Conservation (phyloP, 345 rosid species). For the Euphorbia peplus region DNA sequence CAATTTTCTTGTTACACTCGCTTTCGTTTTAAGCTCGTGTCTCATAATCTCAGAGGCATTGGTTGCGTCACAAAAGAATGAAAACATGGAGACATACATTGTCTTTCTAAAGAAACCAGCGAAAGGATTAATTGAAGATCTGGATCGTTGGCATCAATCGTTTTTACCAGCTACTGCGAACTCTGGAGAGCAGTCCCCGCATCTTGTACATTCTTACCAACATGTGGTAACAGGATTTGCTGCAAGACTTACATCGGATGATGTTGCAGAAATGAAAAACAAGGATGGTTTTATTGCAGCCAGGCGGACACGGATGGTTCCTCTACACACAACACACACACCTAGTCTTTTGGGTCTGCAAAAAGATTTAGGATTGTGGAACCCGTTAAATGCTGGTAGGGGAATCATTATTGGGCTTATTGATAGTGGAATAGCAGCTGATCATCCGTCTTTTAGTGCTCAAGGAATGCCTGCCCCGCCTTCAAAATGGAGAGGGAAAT, state of each 20-base stretch:
- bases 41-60: neutral
- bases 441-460: conserved; percentile 23
- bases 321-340: conserved; percentile 20
- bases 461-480: conserved; percentile 29
- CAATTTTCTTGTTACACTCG: neutral
- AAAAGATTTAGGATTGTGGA: too few species aligned
- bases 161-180: conserved; percentile 26
- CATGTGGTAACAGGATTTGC: conserved; percentile 31
- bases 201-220: conserved; percentile 25
- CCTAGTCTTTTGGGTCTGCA: conserved; percentile 17
- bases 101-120: conserved; percentile 24
- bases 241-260: conserved; percentile 21
- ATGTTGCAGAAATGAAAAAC: conserved; percentile 20
- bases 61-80: neutral
- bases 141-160: conserved; percentile 27
- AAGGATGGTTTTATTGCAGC: conserved; percentile 25
- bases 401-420: conserved; percentile 22
- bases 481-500: conserved; percentile 24
- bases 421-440: conserved; percentile 20
- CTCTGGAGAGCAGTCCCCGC: neutral
- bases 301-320: conserved; percentile 20
- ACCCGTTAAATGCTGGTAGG: conserved; percentile 14
- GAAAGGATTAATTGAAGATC: conserved; percentile 11
- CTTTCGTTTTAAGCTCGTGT: neutral
- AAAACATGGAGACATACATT: conserved; percentile 26